phyloP scores from a whole-genome alignment of 2,329 filamentous ascomycete species.

The Fusarium goolgardi region DNA sequence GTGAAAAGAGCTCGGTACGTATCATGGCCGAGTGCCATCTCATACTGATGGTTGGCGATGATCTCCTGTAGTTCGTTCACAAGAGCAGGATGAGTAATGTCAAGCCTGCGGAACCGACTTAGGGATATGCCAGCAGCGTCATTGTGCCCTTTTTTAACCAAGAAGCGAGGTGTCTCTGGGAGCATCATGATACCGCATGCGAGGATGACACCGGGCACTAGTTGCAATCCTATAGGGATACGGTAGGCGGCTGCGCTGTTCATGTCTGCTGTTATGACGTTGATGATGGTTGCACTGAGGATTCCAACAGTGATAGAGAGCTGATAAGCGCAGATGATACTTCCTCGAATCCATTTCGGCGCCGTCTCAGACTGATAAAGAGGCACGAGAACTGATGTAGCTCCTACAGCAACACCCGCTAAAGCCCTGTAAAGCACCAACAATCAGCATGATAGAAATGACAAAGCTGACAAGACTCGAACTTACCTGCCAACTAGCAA shows the following conservation, averaged over 20 bases:
- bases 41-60: conserved; percentile 79
- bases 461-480: accelerated
- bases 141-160: conserved; percentile 76
- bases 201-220: conserved; percentile 78
- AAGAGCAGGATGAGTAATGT: conserved; percentile 77
- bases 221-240: conserved; percentile 81
- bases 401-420: conserved; percentile 77
- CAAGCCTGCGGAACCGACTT: conserved; percentile 76
- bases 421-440: conserved; percentile 61
- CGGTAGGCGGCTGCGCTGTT: conserved; percentile 72
- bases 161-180: conserved; percentile 81
- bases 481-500: conserved; percentile 72
- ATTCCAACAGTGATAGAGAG: conserved; percentile 80
- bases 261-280: conserved; percentile 72
- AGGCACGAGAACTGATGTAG: conserved; percentile 79
- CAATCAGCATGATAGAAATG: not conserved
- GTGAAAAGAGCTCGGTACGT: conserved; percentile 70
- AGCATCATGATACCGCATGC: conserved; percentile 76
- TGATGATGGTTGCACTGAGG: conserved; percentile 73
- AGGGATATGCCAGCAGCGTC: conserved; percentile 75
- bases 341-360: conserved; percentile 84
- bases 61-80: conserved; percentile 81
- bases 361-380: conserved; percentile 86
- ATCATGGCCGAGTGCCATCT: conserved; percentile 71
- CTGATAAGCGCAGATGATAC: conserved; percentile 80